Base-by-base conservation (phyloP, 2,329 filamentous ascomycete genomes). In the Coniochaeta prunicola region DNA sequence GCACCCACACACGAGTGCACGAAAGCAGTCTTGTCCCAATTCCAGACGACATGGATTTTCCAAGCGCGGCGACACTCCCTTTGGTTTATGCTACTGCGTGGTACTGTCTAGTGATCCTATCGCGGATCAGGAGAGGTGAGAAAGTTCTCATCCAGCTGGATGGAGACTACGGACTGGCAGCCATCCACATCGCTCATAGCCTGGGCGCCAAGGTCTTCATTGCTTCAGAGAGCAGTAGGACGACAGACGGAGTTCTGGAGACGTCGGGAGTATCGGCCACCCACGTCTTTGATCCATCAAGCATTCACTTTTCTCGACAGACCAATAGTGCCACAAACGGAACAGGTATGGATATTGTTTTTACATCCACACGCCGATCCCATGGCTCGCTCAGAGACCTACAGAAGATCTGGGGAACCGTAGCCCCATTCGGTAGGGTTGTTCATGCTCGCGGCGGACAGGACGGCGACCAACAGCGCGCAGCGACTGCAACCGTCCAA, bases 111-210 rank as follows among this genome's bases (percentile, higher is more conserved):
- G 53, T 40, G 5, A 55, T 63, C 1, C 6, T 65, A 2, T 63
- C 62, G 0, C 56, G 56, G 0, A 63, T 72, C 30, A 48, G 56
- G 1, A 36, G 54, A 2, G 61, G 65, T 19, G 63, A 66, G 34
- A 57, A 54, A 2, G 57, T 68, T 8, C 60, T 68, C 10, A 60
- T 68, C 21, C 64, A 67, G 55, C 57, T 64, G 15, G 60, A 64
- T 2, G 64, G 60, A 6, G 62, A 63, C 38, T 15, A 54, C 6
- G 64, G 65, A 4, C 33, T 65, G 9, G 64, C 62, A 0, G 64
- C 65, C 2, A 42, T 64, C 13, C 56, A 65, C 21, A 58, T 68
- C 17, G 62, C 62, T 5, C 56, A 53, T 12, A 33, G 58, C 13
- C 59, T 65, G 1, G 62, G 64, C 1, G 64, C 62, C 6, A 61